phyloP scores from a whole-genome alignment of 2,329 filamentous ascomycete species.

The Alternaria incomplexa region DNA sequence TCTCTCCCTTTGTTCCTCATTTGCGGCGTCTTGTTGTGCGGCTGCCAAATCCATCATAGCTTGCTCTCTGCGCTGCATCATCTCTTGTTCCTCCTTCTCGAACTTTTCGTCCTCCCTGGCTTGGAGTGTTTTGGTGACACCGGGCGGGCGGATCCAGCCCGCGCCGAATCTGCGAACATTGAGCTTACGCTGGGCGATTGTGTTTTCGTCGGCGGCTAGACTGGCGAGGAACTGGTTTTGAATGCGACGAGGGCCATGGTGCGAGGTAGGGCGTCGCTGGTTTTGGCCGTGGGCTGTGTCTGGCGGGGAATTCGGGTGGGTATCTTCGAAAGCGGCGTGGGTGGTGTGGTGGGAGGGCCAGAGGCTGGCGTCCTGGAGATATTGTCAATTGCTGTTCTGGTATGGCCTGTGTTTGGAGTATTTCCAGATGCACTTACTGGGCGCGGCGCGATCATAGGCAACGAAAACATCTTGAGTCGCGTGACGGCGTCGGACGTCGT shows the following conservation, averaged over 20 bases:
- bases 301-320: constrained; percentile 26
- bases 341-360: constrained; percentile 37
- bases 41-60: constrained; percentile 74
- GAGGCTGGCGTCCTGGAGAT: constrained; percentile 35
- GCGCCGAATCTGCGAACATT: constrained; percentile 88
- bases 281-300: constrained; percentile 17
- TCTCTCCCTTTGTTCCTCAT: constrained; percentile 49
- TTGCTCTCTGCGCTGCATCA: constrained; percentile 73
- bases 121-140: constrained; percentile 85
- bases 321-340: constrained; percentile 25
- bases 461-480: constrained; percentile 16
- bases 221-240: constrained; percentile 62
- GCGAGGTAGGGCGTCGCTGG: constrained; percentile 26
- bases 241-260: constrained; percentile 21
- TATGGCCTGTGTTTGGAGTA: not conserved
- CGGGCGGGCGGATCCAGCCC: constrained; percentile 88
- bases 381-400: not conserved
- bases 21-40: constrained; percentile 56
- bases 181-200: constrained; percentile 75
- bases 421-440: constrained; percentile 10
- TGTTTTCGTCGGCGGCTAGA: constrained; percentile 77
- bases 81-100: constrained; percentile 85
- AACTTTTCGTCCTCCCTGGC: constrained; percentile 88
- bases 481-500: not conserved
- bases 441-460: constrained; percentile 26